These are phyloP conservation scores for Kwoniella dendrophila DNA, from an alignment of 768 basidiomycete species.

Conservation along the genomic window DNA sequence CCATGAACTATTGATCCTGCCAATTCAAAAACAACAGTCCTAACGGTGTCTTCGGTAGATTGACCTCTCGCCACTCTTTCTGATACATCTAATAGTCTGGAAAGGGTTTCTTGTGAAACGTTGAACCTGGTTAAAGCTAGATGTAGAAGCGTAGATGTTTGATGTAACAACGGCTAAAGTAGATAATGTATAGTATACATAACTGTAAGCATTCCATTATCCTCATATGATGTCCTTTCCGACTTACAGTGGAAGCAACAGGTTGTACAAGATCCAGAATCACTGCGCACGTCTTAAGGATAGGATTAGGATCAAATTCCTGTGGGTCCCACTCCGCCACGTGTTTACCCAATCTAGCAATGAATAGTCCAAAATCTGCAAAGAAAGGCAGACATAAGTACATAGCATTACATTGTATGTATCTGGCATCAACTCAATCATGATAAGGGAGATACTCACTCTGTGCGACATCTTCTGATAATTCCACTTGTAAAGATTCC, in stretches of 20 bases:
- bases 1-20: constrained; percentile 29
- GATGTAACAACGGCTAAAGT: constrained; percentile 30
- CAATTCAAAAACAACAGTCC: constrained; percentile 30
- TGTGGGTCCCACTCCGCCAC: constrained; percentile 38
- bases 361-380: constrained; percentile 32
- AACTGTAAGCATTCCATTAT: background rate
- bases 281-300: constrained; percentile 19
- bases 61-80: constrained; percentile 4
- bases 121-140: constrained; percentile 33
- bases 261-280: constrained; percentile 17
- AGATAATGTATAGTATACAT: background rate
- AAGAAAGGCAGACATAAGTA: background rate
- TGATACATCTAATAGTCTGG: constrained; percentile 18
- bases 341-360: constrained; percentile 36
- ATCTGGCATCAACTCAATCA: background rate
- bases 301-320: constrained; percentile 36
- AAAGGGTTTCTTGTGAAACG: constrained; percentile 14
- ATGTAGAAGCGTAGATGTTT: constrained; percentile 38
- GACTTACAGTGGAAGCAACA: constrained; percentile 8
- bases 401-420: no score
- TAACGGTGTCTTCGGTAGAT: constrained; percentile 30
- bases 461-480: constrained; percentile 31
- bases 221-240: no score
- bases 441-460: constrained; percentile 7
- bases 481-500: constrained; percentile 6